Evolutionary conservation across 257 asterid species (phyloP), one percentile per base, ranked within the genome.

Genomic region (Solanum corneliomulleri): DNA sequence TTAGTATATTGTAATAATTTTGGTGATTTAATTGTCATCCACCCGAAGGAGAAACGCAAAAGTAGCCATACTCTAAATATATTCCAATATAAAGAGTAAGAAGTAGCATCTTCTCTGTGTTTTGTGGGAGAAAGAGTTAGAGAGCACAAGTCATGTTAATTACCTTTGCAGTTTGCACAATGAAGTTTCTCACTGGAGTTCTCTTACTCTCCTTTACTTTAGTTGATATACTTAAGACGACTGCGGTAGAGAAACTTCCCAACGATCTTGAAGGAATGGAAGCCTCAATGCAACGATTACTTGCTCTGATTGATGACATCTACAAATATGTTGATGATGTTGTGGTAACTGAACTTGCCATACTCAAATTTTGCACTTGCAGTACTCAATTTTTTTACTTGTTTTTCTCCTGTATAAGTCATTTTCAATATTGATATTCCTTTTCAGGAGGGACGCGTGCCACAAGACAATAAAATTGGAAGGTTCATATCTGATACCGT

Each of bases 231-330:
- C 97, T 97, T 37, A 95, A 94, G 93, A 93, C 94, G 78, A 93
- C 97, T 75, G 90, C 84, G 56, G 98, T 97, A 60, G 98, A 96
- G 91, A 96, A 95, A 91, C 93, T 97, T 75, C 99, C 99, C 8
- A 93, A 90, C 87, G 99, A 97, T 88, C 90, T 97, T 71, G 99
- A 97, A 89, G 99, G 99, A 89, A 96, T 96, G 98, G 99, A 96
- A 89, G 95, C 95, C 52, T 89, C 99, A n/a, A 96, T 95, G 98
- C 97, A 92, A 86, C 93, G 96, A 31, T 88, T 97, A 92, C 96
- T 96, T 89, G 94, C 96, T 91, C 91, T 97, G 15, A 93, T 97
- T 15, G 98, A 94, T 76, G 99, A 96, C 45, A 88, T 94, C 86
- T 89, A 92, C 94, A 94, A 95, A 96, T 96, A 96, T 86, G 98